phyloP scores from a whole-genome alignment of 2,329 filamentous ascomycete species.

The Furcasterigmium furcatum region DNA sequence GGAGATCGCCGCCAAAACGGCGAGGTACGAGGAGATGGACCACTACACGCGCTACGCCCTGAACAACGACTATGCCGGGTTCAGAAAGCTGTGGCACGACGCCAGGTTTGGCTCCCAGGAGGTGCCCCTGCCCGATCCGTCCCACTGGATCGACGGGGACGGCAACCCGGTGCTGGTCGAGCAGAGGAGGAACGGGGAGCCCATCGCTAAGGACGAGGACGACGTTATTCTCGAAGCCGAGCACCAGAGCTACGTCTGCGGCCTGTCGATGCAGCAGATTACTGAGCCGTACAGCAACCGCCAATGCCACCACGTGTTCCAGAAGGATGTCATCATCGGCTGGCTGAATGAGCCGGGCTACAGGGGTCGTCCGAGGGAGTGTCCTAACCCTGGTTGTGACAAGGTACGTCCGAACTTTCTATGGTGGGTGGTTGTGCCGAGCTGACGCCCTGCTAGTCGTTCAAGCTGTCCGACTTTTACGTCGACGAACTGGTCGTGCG shows the following conservation, averaged over 20 bases:
- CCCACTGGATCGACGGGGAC: conserved; percentile 48
- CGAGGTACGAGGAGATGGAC: conserved; percentile 38
- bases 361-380: conserved; percentile 41
- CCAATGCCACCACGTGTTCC: conserved; percentile 71
- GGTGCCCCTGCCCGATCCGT: conserved; percentile 48
- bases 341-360: conserved; percentile 34
- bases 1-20: conserved; percentile 29
- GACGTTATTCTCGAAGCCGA: conserved; percentile 66
- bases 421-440: too few relatives aligned
- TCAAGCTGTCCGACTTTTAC: conserved; percentile 50
- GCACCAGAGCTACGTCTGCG: conserved; percentile 65
- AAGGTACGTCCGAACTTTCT: conserved; percentile 47
- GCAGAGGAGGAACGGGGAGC: conserved; percentile 28
- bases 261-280: conserved; percentile 63
- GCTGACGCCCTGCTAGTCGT: conserved; percentile 29
- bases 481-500: conserved; percentile 54
- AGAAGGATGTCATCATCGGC: conserved; percentile 61
- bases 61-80: conserved; percentile 57
- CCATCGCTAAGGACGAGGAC: conserved; percentile 39
- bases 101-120: conserved; percentile 45
- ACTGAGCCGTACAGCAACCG: conserved; percentile 62
- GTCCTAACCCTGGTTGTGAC: conserved; percentile 64
- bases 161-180: conserved; percentile 33
- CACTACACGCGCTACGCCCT: conserved; percentile 46
- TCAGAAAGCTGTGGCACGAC: conserved; percentile 57